phyloP scores from a whole-genome alignment of 192 early-diverging fungal species.

The Coemansia sp. region DNA sequence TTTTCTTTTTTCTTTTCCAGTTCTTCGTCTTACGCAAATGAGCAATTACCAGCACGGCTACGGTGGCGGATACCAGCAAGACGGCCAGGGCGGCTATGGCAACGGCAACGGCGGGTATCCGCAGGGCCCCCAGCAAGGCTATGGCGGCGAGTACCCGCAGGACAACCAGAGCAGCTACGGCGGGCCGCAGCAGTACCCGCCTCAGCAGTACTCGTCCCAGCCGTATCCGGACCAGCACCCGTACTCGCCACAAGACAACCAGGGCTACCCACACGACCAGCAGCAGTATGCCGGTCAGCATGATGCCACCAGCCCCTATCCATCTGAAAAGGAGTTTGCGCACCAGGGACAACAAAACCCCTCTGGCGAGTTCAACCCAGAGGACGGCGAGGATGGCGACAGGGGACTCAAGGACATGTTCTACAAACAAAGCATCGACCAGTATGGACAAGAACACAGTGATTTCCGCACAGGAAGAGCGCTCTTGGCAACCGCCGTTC shows the following conservation, averaged over 20 bases:
- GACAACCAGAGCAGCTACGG: slow-evolving; percentile 7
- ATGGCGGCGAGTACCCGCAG: slow-evolving; percentile 9
- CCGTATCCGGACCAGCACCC: slow-evolving; percentile 5
- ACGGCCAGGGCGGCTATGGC: slow-evolving; percentile 3
- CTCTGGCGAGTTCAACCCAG: not conserved
- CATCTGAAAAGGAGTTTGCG: not conserved
- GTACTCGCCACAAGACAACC: slow-evolving; percentile 9
- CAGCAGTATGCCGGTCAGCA: slow-evolving; percentile 3
- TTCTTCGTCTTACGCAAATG: not conserved
- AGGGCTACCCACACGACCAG: slow-evolving; percentile 12
- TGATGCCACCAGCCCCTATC: slow-evolving; percentile 1
- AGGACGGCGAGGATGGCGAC: slow-evolving; percentile 29
- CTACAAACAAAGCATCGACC: slow-evolving; percentile 26
- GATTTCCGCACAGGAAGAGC: slow-evolving; percentile 14
- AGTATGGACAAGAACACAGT: slow-evolving; percentile 23
- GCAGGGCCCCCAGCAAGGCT: not conserved
- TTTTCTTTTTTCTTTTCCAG: not conserved
- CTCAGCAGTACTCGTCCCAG: slow-evolving; percentile 9
- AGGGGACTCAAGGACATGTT: slow-evolving; percentile 43
- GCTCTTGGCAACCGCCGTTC: slow-evolving; percentile 13
- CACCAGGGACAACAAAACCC: not conserved
- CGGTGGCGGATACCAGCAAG: slow-evolving; percentile 10
- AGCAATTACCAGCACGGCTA: slow-evolving; percentile 18
- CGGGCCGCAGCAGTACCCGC: slow-evolving; percentile 8
- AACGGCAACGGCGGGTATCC: slow-evolving; percentile 16